phyloP scores from a whole-genome alignment of 2,329 filamentous ascomycete species.

The Fusarium tanahbumbuense region DNA sequence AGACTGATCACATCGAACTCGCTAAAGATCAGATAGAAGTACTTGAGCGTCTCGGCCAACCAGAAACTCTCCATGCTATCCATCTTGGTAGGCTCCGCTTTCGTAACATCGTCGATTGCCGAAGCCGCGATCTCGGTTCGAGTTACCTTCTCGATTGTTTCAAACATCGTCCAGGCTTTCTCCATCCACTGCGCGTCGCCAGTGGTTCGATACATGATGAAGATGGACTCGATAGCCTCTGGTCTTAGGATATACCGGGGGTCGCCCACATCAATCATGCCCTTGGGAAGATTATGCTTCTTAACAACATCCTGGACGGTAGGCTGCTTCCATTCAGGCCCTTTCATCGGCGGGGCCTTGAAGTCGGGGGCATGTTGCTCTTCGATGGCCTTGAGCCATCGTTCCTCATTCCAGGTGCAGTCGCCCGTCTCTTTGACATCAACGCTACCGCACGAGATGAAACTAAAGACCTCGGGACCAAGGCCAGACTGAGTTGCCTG shows the following conservation, averaged over 20 bases:
- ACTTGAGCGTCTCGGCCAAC: constrained; percentile 76
- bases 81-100: constrained; percentile 51
- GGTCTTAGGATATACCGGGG: constrained; percentile 74
- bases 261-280: constrained; percentile 67
- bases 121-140: constrained; percentile 72
- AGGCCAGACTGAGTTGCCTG: constrained; percentile 67
- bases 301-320: constrained; percentile 41
- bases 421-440: constrained; percentile 47
- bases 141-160: constrained; percentile 70
- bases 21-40: constrained; percentile 72
- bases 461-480: constrained; percentile 68
- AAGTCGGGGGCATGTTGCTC: constrained; percentile 44
- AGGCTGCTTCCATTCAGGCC: constrained; percentile 42
- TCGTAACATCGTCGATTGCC: constrained; percentile 71
- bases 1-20: constrained; percentile 69
- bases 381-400: constrained; percentile 47
- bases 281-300: constrained; percentile 58
- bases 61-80: constrained; percentile 83
- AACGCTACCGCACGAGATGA: constrained; percentile 56
- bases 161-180: constrained; percentile 81
- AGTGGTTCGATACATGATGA: constrained; percentile 80
- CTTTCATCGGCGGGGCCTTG: constrained; percentile 36
- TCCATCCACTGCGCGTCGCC: constrained; percentile 73
- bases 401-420: constrained; percentile 49
- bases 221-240: constrained; percentile 84